Base-by-base conservation (phyloP, 1,284 basidiomycete genomes). In the Sanguinoderma infundibulare region DNA sequence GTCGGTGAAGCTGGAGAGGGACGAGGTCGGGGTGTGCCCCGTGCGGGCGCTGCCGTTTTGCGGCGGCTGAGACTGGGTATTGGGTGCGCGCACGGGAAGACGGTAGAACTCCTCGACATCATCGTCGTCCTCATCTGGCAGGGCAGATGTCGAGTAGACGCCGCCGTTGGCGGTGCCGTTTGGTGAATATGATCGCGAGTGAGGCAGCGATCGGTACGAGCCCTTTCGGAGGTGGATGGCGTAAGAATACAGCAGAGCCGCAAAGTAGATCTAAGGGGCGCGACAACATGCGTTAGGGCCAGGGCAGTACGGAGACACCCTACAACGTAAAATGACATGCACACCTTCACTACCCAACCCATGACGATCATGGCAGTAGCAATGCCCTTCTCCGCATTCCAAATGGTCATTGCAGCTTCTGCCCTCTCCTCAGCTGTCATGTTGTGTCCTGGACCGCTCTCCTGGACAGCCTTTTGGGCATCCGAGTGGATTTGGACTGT, bases 151-250 rank as follows among this genome's bases (percentile, higher is more conserved):
- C 6, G 61, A 46, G 64, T 62, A 64, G 0, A 60, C 54, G 34
- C 55, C 52, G 32, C 62, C 62, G 55, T 65, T 69, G 2, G 63
- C 63, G 9, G 63, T 46, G 20, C 73, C 56, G 55, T 73, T 60
- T 40, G 74, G 65, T 42, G 64, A 53, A 44, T 61, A 42, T 36
- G 73, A 67, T 40, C 87, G 84, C 36, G 86, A 83, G 63, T 83
- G 82, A 3, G 94, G 92, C 46, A 98, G 87, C 17, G 89, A 81
- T 69, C 92, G 90, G 74, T 98, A 98, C 14, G 95, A 93, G 51
- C 94, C 94, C 71, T 92, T 91, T 39, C 96, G 92, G 50, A 99
- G 88, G 75, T 98, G 97, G 1, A 89, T 82, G 3, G 96, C 96
- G 75, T 95, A 98, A 10, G 97, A 98, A 76, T 98, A 99, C 36